A percentile compares a stretch with the other conserved stretches of the same genome.
phyloP scores from a whole-genome alignment of 2,329 filamentous ascomycete genomes.

The Falciphora oryzae region DNA sequence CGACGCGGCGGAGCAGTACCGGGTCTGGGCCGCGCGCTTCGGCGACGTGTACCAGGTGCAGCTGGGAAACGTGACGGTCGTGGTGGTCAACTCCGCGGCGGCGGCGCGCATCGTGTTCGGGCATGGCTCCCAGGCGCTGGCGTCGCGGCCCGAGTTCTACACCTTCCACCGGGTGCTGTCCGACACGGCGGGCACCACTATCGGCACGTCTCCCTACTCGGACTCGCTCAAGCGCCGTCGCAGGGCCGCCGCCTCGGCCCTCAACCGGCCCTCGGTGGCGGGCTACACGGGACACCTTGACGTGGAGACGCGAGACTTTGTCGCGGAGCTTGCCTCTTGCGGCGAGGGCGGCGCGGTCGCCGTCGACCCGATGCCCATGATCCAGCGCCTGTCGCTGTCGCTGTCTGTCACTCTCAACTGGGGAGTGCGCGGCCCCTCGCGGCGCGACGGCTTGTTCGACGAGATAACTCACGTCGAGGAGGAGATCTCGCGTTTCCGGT shows the following conservation, averaged over 20 bases:
- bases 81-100: conserved; percentile 49
- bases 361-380: conserved; percentile 63
- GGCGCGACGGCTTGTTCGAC: conserved; percentile 54
- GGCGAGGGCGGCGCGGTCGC: conserved; percentile 47
- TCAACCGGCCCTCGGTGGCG: conserved; percentile 64
- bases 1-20: conserved; percentile 12
- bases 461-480: conserved; percentile 60
- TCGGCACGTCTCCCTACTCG: conserved; percentile 61
- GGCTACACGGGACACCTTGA: conserved; percentile 80
- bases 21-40: conserved; percentile 29
- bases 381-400: conserved; percentile 53
- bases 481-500: conserved; percentile 52
- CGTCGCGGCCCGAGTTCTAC: conserved; percentile 51
- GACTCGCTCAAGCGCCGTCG: conserved; percentile 72
- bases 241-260: conserved; percentile 71
- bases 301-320: conserved; percentile 62
- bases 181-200: conserved; percentile 61
- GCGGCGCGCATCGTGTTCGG: conserved; percentile 43
- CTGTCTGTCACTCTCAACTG: conserved; percentile 60
- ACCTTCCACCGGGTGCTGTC: conserved; percentile 56
- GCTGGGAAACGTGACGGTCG: conserved; percentile 49
- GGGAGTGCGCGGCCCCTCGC: conserved; percentile 53
- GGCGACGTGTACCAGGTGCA: conserved; percentile 50
- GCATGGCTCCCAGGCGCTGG: conserved; percentile 42
- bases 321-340: conserved; percentile 53